A percentile compares a stretch with the other conserved stretches of the same genome.
Evolutionary conservation across 768 basidiomycete genomes (phyloP).

Genomic region (Piloderma croceum): DNA sequence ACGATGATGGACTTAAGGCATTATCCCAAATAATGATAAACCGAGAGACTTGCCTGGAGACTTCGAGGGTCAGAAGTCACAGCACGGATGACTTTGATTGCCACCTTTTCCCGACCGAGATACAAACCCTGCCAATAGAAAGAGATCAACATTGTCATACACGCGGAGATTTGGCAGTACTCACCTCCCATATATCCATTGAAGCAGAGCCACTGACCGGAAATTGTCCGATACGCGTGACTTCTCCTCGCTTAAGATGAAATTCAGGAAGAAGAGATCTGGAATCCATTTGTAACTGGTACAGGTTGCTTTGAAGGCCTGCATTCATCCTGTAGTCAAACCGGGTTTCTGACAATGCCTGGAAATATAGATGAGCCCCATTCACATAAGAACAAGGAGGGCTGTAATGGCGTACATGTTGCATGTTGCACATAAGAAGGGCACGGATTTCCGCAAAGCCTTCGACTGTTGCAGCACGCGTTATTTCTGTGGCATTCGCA

Average conservation of each 20-base stretch:
- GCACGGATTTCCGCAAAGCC: too few relatives aligned
- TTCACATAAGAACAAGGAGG: constrained; percentile 2
- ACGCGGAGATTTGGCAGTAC: too few relatives aligned
- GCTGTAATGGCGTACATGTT: constrained; percentile 2
- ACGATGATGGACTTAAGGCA: constrained; percentile 4
- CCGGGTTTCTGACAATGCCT: constrained; percentile 4
- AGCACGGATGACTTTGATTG: constrained; percentile 51
- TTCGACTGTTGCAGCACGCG: constrained; percentile 27
- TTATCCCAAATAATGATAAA: background rate
- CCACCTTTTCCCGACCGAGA: constrained; percentile 48
- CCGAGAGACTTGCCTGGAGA: constrained; percentile 29
- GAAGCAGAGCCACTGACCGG: constrained; percentile 47
- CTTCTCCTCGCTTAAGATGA: constrained; percentile 49
- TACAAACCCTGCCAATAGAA: constrained; percentile 46
- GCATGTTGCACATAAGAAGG: constrained; percentile 56
- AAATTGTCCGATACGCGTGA: constrained; percentile 40
- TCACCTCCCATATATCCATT: constrained; percentile 39
- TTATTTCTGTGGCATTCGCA: constrained; percentile 33
- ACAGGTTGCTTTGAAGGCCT: constrained; percentile 45
- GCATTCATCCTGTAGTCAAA: constrained; percentile 24
- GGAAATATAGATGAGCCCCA: constrained; percentile 17
- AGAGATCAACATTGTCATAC: background rate
- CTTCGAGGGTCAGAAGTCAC: constrained; percentile 43
- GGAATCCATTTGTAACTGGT: constrained; percentile 42
- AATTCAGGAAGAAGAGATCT: constrained; percentile 44